phyloP scores from a whole-genome alignment of 371 early-diverging fungal species.

The Mycotypha africana region DNA sequence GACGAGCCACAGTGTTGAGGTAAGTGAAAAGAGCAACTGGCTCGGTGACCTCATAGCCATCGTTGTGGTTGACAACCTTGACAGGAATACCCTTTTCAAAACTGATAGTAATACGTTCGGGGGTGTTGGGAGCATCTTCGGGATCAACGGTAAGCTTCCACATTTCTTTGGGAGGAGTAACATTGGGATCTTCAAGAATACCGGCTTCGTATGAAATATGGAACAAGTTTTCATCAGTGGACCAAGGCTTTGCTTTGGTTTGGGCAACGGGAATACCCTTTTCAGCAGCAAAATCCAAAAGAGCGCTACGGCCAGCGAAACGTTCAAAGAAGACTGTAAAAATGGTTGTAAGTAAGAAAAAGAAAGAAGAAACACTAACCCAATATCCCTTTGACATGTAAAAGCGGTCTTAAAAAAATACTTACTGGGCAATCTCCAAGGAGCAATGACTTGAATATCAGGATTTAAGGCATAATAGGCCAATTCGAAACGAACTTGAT shows the following conservation, averaged over 20 bases:
- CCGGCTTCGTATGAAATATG: constrained; percentile 98
- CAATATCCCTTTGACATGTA: too few species aligned
- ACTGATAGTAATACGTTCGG: constrained; percentile 87
- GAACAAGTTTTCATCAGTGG: constrained; percentile 98
- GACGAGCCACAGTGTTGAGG: constrained; percentile 91
- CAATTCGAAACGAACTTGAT: constrained; percentile 97
- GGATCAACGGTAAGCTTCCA: constrained; percentile 96
- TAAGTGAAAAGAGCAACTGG: constrained; percentile 88
- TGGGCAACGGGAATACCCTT: constrained; percentile 94
- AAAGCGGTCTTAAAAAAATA: too few species aligned
- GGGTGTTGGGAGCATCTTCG: constrained; percentile 92
- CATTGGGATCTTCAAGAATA: constrained; percentile 91
- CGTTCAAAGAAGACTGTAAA: constrained; percentile 81
- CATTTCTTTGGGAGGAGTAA: constrained; percentile 94
- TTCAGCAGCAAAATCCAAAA: constrained; percentile 87
- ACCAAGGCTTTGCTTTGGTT: constrained; percentile 96
- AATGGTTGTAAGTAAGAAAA: too few species aligned
- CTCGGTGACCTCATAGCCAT: constrained; percentile 62
- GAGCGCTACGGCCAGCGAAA: constrained; percentile 90
- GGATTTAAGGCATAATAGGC: constrained; percentile 95
- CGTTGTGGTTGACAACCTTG: constrained; percentile 80
- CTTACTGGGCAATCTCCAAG: constrained; percentile 89
- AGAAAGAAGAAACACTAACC: neutral
- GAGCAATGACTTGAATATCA: constrained; percentile 91
- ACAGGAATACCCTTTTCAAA: constrained; percentile 88